Evolutionary conservation across 495 filamentous ascomycete species (phyloP).

Genomic region (Bacidia rubella): DNA sequence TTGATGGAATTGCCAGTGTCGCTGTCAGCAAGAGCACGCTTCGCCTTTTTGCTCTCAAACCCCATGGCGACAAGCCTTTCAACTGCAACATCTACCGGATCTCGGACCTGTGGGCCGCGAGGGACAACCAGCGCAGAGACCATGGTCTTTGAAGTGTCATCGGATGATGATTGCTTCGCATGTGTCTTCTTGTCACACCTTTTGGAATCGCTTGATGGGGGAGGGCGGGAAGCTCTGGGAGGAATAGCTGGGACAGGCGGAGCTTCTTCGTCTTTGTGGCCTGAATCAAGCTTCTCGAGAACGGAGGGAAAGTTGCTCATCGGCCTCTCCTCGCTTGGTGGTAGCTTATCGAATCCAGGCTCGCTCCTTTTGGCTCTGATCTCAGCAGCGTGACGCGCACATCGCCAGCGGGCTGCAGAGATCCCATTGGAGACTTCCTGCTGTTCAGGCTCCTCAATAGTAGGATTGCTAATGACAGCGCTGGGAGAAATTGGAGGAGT

Average conservation of each 20-base stretch:
- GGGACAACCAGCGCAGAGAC: slow-evolving; percentile 16
- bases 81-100: slow-evolving; percentile 39
- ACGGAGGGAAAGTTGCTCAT: slow-evolving; percentile 33
- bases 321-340: slow-evolving; percentile 29
- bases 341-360: slow-evolving; percentile 22
- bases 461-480: background rate
- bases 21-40: slow-evolving; percentile 39
- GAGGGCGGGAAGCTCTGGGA: background rate
- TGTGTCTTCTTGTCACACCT: slow-evolving; percentile 10
- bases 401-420: slow-evolving; percentile 24
- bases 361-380: slow-evolving; percentile 28
- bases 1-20: slow-evolving; percentile 39
- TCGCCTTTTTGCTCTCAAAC: slow-evolving; percentile 33
- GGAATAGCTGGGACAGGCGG: slow-evolving; percentile 5
- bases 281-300: slow-evolving; percentile 18
- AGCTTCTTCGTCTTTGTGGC: background rate
- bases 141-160: slow-evolving; percentile 16
- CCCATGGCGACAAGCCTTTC: slow-evolving; percentile 36
- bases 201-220: background rate
- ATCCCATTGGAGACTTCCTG: slow-evolving; percentile 8
- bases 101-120: slow-evolving; percentile 30
- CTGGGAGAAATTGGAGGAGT: slow-evolving; percentile 11
- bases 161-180: slow-evolving; percentile 12
- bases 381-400: slow-evolving; percentile 28
- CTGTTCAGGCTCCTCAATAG: background rate